Base-by-base conservation (phyloP, 306 rosid species). In the Begonia fuchsioides region DNA sequence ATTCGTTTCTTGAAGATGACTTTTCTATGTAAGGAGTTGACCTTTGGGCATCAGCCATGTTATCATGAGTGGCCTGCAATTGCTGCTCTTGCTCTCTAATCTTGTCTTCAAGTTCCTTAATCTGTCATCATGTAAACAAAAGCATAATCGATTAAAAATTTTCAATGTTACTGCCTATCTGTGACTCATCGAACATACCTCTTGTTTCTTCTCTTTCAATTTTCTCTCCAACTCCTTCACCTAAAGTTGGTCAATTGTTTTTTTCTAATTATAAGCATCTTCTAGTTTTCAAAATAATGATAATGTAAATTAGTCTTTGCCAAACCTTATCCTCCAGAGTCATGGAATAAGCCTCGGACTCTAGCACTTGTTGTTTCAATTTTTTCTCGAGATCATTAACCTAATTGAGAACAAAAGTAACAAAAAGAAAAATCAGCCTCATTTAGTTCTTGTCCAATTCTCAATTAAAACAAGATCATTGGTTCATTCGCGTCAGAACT, bases 341-440 rank as follows among this genome's bases (percentile, higher is more conserved):
- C 59, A 81, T 65, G 40, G 78, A 66, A 12, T 78, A 61, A 67
- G 55, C 66, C 57, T 78, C 82, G 6, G 85, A 75, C 55, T 76
- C 82, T 52, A 67, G 78, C 69, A 64, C 14, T 76, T 81, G 87
- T 61, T 77, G 80, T 58, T 68, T 64, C 64, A 85, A 62, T 54
- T 68, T 78, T 53, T 65, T 68, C 48, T 85, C 85, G 20, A 85
- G 76, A 64, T 85, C 95, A 69, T 70, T 71, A 66, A 78, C 71
- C 95, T 85, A 80, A 50, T 58, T 56, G 46, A 52, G 3, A 16
- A 18, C 47, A 32, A 65, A 54, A 17, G 18, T 7, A 10, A 19
- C 5, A 10, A 19, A 3, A 15, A 19, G 19, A 58, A 39, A 1
- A 10, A 15, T 52, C 16, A 20, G 32, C 32, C 3, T 20, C 32